phyloP scores from a whole-genome alignment of 495 filamentous ascomycete species.

The Daldinia loculata region DNA sequence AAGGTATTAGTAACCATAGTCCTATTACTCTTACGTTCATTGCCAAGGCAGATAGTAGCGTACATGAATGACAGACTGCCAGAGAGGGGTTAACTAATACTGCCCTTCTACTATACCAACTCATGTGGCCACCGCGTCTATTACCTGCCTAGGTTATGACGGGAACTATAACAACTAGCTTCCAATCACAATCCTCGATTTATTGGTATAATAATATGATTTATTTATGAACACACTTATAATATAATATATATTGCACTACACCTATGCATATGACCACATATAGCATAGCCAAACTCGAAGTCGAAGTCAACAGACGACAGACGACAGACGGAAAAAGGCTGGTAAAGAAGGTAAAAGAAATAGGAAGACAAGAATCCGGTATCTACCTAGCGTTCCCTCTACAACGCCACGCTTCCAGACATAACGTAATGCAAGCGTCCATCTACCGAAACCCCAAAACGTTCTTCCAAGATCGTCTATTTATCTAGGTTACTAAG shows the following conservation, averaged over 20 bases:
- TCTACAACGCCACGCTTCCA: background rate
- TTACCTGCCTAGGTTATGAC: no score
- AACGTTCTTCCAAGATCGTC: background rate
- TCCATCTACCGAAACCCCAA: background rate
- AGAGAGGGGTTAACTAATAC: no score
- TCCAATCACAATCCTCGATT: no score
- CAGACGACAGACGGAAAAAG: background rate
- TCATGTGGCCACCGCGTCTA: no score
- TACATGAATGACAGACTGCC: no score
- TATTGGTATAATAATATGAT: no score
- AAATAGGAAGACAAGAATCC: background rate
- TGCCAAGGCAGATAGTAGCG: no score
- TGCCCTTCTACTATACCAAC: no score
- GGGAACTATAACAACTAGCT: no score
- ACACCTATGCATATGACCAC: background rate
- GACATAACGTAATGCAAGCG: background rate
- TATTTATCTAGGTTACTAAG: background rate
- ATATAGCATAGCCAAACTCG: background rate
- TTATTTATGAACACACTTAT: background rate
- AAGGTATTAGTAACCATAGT: no score
- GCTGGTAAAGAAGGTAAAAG: background rate
- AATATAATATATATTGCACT: background rate
- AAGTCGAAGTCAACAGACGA: background rate
- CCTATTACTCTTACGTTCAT: no score
- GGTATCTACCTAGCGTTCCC: background rate